A percentile compares a stretch with the other conserved stretches of the same genome.
Conservation (phyloP, 129 eudicot species). For the Rutidosis leptorrhynchoides region DNA sequence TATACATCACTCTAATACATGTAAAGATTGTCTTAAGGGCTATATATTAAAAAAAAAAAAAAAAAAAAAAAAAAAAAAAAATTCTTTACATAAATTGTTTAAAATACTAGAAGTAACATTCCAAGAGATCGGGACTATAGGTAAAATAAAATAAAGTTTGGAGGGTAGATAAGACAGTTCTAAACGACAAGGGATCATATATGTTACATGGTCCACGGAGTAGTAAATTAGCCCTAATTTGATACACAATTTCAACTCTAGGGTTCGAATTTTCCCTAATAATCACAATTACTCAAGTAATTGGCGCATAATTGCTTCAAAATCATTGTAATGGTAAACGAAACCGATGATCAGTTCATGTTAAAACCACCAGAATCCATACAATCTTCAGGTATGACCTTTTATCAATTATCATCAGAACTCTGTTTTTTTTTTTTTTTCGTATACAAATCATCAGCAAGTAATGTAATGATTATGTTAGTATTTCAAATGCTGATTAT, state of each 20-base stretch:
- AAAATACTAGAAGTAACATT: too few species aligned
- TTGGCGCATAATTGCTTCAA: conserved; percentile 13
- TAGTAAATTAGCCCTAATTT: conserved; percentile 8
- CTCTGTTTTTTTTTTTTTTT: not conserved
- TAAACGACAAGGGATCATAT: not conserved
- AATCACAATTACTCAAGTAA: not conserved
- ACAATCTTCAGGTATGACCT: conserved; percentile 28
- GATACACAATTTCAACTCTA: conserved; percentile 7
- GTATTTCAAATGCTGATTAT: not conserved
- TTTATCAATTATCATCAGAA: not conserved
- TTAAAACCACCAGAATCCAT: conserved; percentile 7
- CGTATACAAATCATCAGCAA: not conserved
- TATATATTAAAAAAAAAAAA: too few species aligned
- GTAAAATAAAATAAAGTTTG: not conserved
- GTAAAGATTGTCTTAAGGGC: too few species aligned
- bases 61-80: too few species aligned
- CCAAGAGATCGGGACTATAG: not conserved
- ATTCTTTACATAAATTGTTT: too few species aligned
- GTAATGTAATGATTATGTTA: not conserved
- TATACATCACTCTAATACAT: too few species aligned
- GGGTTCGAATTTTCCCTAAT: conserved; percentile 20
- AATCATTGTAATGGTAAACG: conserved; percentile 8
- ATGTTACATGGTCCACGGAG: not conserved
- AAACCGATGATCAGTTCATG: conserved; percentile 24
- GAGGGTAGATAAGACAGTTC: not conserved